Conservation (phyloP, 2,329 filamentous ascomycete species). For the Stagonosporopsis chrysanthemi region DNA sequence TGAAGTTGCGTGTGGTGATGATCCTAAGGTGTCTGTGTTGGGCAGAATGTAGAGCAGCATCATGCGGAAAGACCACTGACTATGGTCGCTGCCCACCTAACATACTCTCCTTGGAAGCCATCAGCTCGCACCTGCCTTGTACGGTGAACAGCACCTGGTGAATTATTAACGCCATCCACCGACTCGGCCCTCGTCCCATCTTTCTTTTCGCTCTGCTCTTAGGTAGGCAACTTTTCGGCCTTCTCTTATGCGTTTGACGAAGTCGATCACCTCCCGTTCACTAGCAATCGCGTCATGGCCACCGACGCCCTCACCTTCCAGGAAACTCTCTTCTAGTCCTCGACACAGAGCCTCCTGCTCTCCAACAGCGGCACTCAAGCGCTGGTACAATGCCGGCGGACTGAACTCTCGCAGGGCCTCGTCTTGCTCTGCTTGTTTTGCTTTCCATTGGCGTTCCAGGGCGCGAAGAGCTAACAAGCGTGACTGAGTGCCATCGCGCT, state of each 20-base stretch:
- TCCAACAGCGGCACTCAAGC: slow-evolving; percentile 75
- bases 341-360: slow-evolving; percentile 84
- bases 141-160: background rate
- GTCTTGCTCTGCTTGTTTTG: slow-evolving; percentile 90
- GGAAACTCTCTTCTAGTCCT: slow-evolving; percentile 90
- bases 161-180: slow-evolving; percentile 78
- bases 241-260: slow-evolving; percentile 81
- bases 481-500: slow-evolving; percentile 77
- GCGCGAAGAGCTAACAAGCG: slow-evolving; percentile 83
- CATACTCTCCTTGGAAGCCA: background rate
- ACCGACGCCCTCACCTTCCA: slow-evolving; percentile 65
- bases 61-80: background rate
- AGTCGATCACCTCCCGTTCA: slow-evolving; percentile 85
- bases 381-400: slow-evolving; percentile 84
- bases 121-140: background rate
- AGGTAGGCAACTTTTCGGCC: slow-evolving; percentile 80
- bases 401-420: slow-evolving; percentile 82
- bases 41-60: background rate
- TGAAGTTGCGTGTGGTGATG: background rate
- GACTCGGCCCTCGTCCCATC: slow-evolving; percentile 95
- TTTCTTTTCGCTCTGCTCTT: slow-evolving; percentile 83
- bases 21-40: background rate
- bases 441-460: slow-evolving; percentile 89
- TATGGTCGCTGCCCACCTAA: background rate
- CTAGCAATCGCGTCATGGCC: slow-evolving; percentile 62